Percentiles rank a stretch among this genome's conserved stretches.
phyloP scores from a whole-genome alignment of 2,329 filamentous ascomycete species.

The Penicillium sp. region DNA sequence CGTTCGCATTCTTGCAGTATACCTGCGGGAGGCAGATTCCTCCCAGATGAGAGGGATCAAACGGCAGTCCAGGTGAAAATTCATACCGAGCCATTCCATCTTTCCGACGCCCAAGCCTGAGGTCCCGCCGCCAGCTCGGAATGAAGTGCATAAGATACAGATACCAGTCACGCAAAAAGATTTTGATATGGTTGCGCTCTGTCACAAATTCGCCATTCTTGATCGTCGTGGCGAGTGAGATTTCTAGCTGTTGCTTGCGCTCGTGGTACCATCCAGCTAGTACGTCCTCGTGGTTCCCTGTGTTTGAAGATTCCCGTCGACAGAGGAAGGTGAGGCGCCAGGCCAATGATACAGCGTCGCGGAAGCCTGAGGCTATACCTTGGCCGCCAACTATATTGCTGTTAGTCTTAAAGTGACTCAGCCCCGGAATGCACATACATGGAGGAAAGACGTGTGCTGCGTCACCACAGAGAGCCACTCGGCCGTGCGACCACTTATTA shows the following conservation, averaged over 20 bases:
- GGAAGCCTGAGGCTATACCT: slow-evolving; percentile 1
- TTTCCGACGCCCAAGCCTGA: slow-evolving; percentile 32
- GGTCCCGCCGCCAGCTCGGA: slow-evolving; percentile 30
- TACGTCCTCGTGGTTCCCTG: slow-evolving; percentile 22
- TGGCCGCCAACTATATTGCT: background rate
- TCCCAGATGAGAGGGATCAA: slow-evolving; percentile 31
- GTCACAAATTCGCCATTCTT: slow-evolving; percentile 37
- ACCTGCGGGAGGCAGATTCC: slow-evolving; percentile 38
- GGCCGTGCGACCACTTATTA: slow-evolving; percentile 48
- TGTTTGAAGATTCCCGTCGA: slow-evolving; percentile 7
- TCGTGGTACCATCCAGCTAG: slow-evolving; percentile 37
- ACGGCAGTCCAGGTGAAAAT: slow-evolving; percentile 32
- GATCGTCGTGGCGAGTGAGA: slow-evolving; percentile 37
- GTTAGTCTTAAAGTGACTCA: background rate
- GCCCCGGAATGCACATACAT: slow-evolving; percentile 28
- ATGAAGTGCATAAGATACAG: slow-evolving; percentile 36
- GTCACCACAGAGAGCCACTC: slow-evolving; percentile 50
- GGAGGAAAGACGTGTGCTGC: slow-evolving; percentile 57
- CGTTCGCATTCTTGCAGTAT: slow-evolving; percentile 26
- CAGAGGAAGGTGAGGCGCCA: slow-evolving; percentile 24
- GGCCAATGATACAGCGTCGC: background rate
- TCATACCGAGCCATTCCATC: slow-evolving; percentile 35
- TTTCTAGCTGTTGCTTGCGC: slow-evolving; percentile 41
- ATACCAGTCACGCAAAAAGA: slow-evolving; percentile 33
- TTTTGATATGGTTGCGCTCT: slow-evolving; percentile 30